Conservation (phyloP, 2,329 filamentous ascomycete genomes). For the Beauveria australis region DNA sequence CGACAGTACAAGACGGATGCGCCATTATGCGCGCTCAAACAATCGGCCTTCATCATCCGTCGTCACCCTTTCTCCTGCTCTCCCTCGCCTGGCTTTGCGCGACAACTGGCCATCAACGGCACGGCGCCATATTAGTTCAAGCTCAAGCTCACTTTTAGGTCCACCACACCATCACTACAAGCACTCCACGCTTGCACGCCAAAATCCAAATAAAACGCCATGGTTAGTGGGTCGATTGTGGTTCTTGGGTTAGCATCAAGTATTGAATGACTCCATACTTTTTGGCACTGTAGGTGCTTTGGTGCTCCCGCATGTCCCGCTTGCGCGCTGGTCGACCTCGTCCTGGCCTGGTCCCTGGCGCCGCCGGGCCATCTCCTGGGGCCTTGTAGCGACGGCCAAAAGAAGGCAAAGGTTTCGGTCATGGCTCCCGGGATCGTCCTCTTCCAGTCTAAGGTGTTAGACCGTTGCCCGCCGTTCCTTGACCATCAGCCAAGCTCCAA, state of each 20-base stretch:
- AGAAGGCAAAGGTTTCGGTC: neutral
- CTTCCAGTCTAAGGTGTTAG: neutral
- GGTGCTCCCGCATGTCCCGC: neutral
- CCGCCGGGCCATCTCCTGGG: constrained; percentile 1
- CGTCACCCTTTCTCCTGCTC: neutral
- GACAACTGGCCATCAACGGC: neutral
- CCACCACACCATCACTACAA: constrained; percentile 8
- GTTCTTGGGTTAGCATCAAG: constrained; percentile 5
- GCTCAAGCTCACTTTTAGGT: constrained; percentile 6
- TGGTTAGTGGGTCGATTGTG: constrained; percentile 6
- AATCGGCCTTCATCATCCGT: neutral
- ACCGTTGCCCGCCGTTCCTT: neutral
- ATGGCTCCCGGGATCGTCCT: constrained; percentile 1
- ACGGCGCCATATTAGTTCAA: constrained; percentile 4
- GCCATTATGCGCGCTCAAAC: neutral
- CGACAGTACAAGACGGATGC: neutral
- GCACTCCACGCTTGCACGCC: neutral
- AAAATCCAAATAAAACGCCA: constrained; percentile 9
- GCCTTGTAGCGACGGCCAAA: neutral
- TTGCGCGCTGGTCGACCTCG: neutral
- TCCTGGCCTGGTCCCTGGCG: neutral
- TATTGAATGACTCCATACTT: constrained; percentile 3
- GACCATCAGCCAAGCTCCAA: constrained; percentile 1
- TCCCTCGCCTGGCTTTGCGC: neutral
- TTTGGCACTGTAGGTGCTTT: constrained; percentile 3